These are phyloP conservation scores for Xylariaceae sp. DNA, from an alignment of 2,329 filamentous ascomycete genomes.

Conservation along the genomic window DNA sequence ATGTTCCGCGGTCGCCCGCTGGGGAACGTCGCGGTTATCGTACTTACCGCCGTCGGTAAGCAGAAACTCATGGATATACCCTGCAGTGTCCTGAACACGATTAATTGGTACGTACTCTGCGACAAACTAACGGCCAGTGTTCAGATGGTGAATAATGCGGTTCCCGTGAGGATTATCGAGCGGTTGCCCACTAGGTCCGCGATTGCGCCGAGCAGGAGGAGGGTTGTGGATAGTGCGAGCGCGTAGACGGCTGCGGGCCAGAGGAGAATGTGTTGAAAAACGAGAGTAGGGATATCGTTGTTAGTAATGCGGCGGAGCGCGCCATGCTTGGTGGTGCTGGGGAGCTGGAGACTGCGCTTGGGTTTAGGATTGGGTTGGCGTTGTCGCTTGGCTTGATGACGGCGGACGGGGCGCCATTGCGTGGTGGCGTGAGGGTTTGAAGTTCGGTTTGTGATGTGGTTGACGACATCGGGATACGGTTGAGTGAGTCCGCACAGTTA, in stretches of 20 bases:
- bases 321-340: too few species aligned
- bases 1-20: background rate
- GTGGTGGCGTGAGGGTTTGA: too few species aligned
- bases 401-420: too few species aligned
- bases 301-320: too few species aligned
- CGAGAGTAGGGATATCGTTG: background rate
- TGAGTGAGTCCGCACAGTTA: too few species aligned
- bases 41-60: background rate
- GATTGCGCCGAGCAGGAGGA: conserved; percentile 14
- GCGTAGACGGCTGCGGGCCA: conserved; percentile 17
- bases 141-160: background rate
- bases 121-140: background rate
- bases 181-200: conserved; percentile 15
- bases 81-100: background rate
- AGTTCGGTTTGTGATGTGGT: too few species aligned
- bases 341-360: too few species aligned
- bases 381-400: too few species aligned
- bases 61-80: background rate
- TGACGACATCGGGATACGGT: too few species aligned
- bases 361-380: too few species aligned
- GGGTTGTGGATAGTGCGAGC: conserved; percentile 6
- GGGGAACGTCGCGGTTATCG: background rate
- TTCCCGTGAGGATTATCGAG: conserved; percentile 4
- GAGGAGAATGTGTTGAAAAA: conserved; percentile 19
- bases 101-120: background rate